Evolutionary conservation across 371 early-diverging fungal genomes (phyloP).

Genomic region (Mucor racemosus): DNA sequence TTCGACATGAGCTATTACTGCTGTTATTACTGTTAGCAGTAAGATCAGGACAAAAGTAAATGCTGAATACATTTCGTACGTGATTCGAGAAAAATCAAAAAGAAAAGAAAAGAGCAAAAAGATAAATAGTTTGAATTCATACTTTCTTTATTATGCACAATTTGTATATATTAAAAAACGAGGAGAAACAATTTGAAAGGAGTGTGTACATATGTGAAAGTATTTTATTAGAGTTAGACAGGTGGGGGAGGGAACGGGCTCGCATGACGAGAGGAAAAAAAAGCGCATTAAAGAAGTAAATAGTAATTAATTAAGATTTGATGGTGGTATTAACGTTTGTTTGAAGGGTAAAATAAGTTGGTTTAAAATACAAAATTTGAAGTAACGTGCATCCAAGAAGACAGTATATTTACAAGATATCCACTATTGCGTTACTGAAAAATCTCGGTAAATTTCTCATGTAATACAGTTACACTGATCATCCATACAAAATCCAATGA

Average conservation of each 20-base stretch:
- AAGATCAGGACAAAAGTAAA: not conserved
- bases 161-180: not conserved
- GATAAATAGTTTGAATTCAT: not conserved
- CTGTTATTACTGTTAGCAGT: not conserved
- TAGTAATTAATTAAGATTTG: not conserved
- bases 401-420: not conserved
- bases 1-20: not conserved
- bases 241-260: not conserved
- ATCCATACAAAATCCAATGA: slow-evolving; percentile 46
- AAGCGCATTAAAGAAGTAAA: not conserved
- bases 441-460: slow-evolving; percentile 19
- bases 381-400: too few species aligned
- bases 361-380: not conserved
- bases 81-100: not conserved
- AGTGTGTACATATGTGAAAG: not conserved
- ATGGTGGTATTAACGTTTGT: not conserved
- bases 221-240: not conserved
- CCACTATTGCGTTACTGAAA: slow-evolving; percentile 1
- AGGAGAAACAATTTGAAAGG: not conserved
- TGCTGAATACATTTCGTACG: not conserved
- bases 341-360: not conserved
- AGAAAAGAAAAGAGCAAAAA: not conserved
- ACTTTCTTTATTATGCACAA: not conserved
- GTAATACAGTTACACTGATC: slow-evolving; percentile 44
- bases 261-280: not conserved